Percentiles rank a stretch among this genome's conserved stretches.
Evolutionary conservation across 225 moss, liverwort and hornwort genomes (phyloP).

Genomic region (Physcomitrellopsis africana): DNA sequence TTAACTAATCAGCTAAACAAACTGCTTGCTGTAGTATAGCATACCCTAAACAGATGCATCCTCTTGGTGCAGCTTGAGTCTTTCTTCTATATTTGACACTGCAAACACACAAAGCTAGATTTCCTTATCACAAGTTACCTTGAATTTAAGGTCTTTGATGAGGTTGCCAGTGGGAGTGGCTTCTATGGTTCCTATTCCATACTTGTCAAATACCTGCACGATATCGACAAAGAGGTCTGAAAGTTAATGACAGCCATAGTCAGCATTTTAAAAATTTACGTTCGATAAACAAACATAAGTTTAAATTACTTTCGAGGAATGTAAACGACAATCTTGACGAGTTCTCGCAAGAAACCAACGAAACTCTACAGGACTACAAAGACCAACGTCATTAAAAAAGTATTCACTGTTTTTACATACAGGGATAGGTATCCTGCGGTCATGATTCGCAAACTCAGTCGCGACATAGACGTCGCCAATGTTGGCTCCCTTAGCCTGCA

Average conservation of each 20-base stretch:
- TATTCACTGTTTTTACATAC: slow-evolving; percentile 12
- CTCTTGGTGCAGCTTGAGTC: too few relatives aligned
- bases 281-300: not conserved
- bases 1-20: not conserved
- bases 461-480: slow-evolving; percentile 65
- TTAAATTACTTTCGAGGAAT: not conserved
- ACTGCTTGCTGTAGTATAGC: not conserved
- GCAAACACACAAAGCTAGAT: not conserved
- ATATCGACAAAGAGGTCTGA: not conserved
- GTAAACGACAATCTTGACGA: not conserved
- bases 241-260: not conserved
- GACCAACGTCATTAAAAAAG: not conserved
- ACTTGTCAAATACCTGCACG: slow-evolving; percentile 54
- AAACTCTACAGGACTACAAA: not conserved
- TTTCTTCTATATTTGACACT: not conserved
- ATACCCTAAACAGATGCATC: too few relatives aligned
- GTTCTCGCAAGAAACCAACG: not conserved
- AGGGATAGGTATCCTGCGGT: slow-evolving; percentile 64
- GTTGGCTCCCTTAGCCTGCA: slow-evolving; percentile 61
- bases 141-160: slow-evolving; percentile 45
- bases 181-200: slow-evolving; percentile 58
- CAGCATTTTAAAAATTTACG: not conserved
- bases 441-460: slow-evolving; percentile 64
- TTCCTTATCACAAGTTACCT: slow-evolving; percentile 32
- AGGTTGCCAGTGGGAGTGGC: slow-evolving; percentile 50